These are phyloP conservation scores for Russula olivacea DNA, from an alignment of 768 basidiomycete species.

Conservation along the genomic window DNA sequence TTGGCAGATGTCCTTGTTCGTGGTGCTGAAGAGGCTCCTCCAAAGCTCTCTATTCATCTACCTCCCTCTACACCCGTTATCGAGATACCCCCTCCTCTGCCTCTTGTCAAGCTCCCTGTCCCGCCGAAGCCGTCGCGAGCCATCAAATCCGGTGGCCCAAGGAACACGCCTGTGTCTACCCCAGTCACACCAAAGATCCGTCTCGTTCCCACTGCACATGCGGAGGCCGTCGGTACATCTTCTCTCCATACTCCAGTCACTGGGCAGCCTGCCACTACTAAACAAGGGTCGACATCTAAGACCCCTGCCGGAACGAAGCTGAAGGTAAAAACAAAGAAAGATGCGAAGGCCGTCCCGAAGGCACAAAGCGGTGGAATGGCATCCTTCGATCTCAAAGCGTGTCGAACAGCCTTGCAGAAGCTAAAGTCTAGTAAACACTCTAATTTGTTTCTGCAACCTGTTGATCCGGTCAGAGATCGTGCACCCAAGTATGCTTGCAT, in stretches of 20 bases:
- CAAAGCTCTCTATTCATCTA: constrained; percentile 82
- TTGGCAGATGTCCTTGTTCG: constrained; percentile 84
- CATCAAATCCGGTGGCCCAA: constrained; percentile 35
- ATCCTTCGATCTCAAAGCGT: constrained; percentile 67
- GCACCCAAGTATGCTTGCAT: constrained; percentile 66
- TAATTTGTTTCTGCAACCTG: constrained; percentile 73
- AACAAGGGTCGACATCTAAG: constrained; percentile 13
- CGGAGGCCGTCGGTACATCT: constrained; percentile 30
- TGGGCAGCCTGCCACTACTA: not conserved
- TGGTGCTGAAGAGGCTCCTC: constrained; percentile 74
- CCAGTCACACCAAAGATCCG: constrained; percentile 47
- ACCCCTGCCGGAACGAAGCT: constrained; percentile 14
- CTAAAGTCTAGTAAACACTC: constrained; percentile 69
- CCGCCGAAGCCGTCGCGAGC: constrained; percentile 35
- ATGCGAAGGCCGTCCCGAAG: constrained; percentile 51
- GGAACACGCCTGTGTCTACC: constrained; percentile 30
- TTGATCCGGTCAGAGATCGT: constrained; percentile 91
- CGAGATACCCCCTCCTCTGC: constrained; percentile 53
- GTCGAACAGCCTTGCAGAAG: constrained; percentile 74
- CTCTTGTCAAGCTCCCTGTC: constrained; percentile 45
- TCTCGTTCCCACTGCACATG: constrained; percentile 32
- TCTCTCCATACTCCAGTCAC: constrained; percentile 26
- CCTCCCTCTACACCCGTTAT: constrained; percentile 58
- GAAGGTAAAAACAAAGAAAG: constrained; percentile 27
- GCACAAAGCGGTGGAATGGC: constrained; percentile 75